Conservation (phyloP, 2,329 filamentous ascomycete genomes). For the Grosmannia penicillata region DNA sequence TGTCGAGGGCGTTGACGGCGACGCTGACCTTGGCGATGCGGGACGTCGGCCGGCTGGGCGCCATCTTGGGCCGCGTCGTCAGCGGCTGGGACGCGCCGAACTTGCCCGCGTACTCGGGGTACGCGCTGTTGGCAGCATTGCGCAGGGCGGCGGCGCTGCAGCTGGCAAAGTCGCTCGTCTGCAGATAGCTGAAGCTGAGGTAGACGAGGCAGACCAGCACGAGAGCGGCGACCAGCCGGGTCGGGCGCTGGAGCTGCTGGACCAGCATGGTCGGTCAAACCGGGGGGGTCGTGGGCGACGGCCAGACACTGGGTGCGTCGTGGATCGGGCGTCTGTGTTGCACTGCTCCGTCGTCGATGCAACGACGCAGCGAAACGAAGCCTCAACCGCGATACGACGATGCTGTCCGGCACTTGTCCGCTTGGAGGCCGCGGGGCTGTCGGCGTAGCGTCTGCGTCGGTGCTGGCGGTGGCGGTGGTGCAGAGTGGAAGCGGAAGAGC, state of each 20-base stretch:
- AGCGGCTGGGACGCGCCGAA: constrained; percentile 6
- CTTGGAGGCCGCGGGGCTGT: too few relatives aligned
- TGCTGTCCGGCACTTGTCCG: too few relatives aligned
- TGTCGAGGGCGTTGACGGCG: constrained; percentile 15
- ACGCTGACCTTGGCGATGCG: constrained; percentile 12
- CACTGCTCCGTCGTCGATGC: too few relatives aligned
- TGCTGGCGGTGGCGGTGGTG: too few relatives aligned
- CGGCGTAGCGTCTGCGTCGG: too few relatives aligned
- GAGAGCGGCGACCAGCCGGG: constrained; percentile 9
- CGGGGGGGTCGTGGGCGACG: background rate
- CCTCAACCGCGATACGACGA: too few relatives aligned
- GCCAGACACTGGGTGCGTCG: too few relatives aligned
- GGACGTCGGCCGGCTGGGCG: background rate
- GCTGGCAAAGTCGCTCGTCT: constrained; percentile 5
- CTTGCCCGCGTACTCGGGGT: too few relatives aligned
- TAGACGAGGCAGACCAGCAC: constrained; percentile 7
- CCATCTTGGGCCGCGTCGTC: constrained; percentile 1
- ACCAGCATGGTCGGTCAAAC: constrained; percentile 8
- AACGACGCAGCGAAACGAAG: too few relatives aligned
- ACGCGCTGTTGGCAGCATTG: constrained; percentile 2
- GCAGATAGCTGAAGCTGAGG: constrained; percentile 9
- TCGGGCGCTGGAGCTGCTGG: constrained; percentile 10
- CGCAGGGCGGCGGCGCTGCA: constrained; percentile 2
- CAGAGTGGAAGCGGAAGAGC: too few relatives aligned
- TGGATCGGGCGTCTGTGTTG: too few relatives aligned